Percentiles rank a stretch among this genome's conserved stretches.
These are phyloP conservation scores for Viola odorata DNA, from an alignment of 345 rosid species.

Conservation along the genomic window DNA sequence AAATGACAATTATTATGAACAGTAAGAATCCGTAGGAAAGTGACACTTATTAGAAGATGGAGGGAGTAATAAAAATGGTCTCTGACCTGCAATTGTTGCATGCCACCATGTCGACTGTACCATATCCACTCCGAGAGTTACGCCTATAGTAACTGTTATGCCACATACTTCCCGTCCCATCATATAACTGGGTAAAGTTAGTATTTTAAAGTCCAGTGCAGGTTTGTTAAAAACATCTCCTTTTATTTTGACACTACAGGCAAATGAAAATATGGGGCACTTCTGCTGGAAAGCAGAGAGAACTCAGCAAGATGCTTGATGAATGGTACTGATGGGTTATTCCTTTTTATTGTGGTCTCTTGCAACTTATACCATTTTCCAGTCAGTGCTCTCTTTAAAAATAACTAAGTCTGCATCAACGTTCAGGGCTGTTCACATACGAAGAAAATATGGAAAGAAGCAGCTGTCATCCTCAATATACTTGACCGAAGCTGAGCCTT, in stretches of 20 bases:
- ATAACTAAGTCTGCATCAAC: constrained; percentile 6
- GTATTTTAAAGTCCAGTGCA: no score
- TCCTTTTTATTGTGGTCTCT: constrained; percentile 14
- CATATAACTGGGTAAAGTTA: no score
- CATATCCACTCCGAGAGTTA: no score
- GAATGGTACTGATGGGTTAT: constrained; percentile 61
- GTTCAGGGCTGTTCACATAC: constrained; percentile 69
- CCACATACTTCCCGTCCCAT: no score
- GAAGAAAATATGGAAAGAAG: constrained; percentile 57
- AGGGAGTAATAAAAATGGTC: no score
- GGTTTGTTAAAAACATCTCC: no score
- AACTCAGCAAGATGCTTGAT: constrained; percentile 87
- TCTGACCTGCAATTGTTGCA: no score
- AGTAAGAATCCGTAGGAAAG: no score
- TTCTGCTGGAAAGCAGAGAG: constrained; percentile 72
- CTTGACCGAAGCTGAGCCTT: constrained; percentile 91
- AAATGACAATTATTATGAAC: no score
- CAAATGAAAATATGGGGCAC: constrained; percentile 90
- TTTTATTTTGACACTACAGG: constrained; percentile 29
- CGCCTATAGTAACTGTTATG: no score
- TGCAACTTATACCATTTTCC: constrained; percentile 3
- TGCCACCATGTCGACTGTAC: no score
- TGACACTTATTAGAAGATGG: no score
- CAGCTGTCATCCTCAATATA: constrained; percentile 70
- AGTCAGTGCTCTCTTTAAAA: constrained; percentile 1